A percentile compares a stretch with the other conserved stretches of the same genome.
phyloP scores from a whole-genome alignment of 306 rosid genomes.

The Vicia faba region DNA sequence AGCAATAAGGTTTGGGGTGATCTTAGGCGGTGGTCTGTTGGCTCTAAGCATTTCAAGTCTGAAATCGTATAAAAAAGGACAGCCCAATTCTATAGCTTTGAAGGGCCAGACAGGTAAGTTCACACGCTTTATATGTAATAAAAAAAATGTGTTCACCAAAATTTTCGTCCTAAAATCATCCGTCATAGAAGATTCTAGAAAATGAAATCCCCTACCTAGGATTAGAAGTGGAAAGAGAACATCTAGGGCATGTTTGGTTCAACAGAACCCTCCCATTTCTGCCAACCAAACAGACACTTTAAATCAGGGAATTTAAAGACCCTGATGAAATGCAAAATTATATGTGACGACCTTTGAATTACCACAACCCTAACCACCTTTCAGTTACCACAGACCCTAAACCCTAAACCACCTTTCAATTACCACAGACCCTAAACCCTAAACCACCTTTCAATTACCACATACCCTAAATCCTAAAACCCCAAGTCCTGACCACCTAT shows the following conservation, averaged over 20 bases:
- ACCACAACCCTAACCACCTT: background rate
- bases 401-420: background rate
- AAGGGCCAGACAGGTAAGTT: conserved; percentile 86
- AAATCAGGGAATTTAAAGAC: background rate
- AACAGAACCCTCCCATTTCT: too few relatives aligned
- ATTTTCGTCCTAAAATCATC: too few relatives aligned
- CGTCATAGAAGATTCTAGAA: too few relatives aligned
- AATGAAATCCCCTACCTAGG: background rate
- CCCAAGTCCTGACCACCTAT: too few relatives aligned
- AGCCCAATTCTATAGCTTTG: conserved; percentile 57
- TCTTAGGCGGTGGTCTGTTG: conserved; percentile 79
- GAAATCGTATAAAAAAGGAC: conserved; percentile 64
- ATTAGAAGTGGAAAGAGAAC: background rate
- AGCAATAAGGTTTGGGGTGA: conserved; percentile 90
- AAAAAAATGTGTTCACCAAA: background rate
- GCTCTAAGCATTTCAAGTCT: conserved; percentile 74
- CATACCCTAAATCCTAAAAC: too few relatives aligned
- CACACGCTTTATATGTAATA: conserved; percentile 27
- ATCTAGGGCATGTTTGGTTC: too few relatives aligned
- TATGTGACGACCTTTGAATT: background rate
- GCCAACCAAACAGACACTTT: background rate
- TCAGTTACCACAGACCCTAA: background rate
- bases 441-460: background rate
- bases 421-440: background rate
- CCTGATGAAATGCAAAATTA: background rate